A percentile compares a stretch with the other conserved stretches of the same genome.
These are phyloP conservation scores for Oryza longistaminata DNA, from an alignment of 176 grass and related monocot species.

Conservation along the genomic window DNA sequence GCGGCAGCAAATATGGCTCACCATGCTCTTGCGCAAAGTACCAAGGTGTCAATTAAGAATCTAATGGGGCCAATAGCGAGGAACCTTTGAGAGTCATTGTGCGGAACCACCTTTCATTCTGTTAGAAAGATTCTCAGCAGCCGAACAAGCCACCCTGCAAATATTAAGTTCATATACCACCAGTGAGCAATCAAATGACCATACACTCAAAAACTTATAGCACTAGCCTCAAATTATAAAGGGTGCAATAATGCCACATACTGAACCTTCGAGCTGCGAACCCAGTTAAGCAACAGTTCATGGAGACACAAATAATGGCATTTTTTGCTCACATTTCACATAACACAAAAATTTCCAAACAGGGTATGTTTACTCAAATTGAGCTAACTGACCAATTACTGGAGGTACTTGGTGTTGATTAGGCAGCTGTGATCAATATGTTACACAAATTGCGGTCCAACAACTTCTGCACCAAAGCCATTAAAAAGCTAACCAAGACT, in stretches of 20 bases:
- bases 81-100: conserved; percentile 20
- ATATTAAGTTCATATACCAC: not conserved
- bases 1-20: conserved; percentile 12
- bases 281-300: not conserved
- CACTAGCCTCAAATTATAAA: not conserved
- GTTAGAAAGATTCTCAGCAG: conserved; percentile 56
- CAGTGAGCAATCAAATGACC: not conserved
- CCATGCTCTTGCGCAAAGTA: conserved; percentile 42
- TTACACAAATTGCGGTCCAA: not conserved
- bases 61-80: not conserved
- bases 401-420: not conserved
- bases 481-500: not conserved
- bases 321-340: not conserved
- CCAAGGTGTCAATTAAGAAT: conserved; percentile 46
- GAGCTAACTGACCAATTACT: not conserved
- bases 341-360: not conserved
- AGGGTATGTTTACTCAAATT: not conserved
- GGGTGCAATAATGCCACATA: not conserved
- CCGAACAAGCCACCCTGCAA: conserved; percentile 60
- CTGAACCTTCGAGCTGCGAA: not conserved
- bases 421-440: not conserved
- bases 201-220: not conserved
- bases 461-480: not conserved
- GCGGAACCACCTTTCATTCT: conserved; percentile 63
- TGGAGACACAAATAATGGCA: not conserved